Conservation (phyloP, 805 yeast species). For the Torulaspora delbrueckii region DNA sequence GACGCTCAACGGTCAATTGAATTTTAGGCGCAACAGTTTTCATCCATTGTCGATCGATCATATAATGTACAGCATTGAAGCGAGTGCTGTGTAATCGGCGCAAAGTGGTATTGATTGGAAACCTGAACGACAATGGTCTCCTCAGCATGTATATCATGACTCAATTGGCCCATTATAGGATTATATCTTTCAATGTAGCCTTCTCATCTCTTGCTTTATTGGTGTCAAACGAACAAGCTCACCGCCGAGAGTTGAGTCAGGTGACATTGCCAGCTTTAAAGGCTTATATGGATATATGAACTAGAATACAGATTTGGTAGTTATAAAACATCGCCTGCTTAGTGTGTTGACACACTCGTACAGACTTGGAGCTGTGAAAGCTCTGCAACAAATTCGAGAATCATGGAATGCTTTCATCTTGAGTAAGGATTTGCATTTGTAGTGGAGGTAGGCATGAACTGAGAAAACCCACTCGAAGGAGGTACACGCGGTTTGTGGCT, state of each 20-base stretch:
- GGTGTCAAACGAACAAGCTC: not conserved
- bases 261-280: not conserved
- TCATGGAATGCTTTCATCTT: slow-evolving; percentile 1
- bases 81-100: not conserved
- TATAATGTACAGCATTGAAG: not conserved
- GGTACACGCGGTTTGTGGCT: slow-evolving; percentile 15
- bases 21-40: not conserved
- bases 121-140: not conserved
- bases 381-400: not conserved
- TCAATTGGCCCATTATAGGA: not conserved
- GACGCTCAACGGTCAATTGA: not conserved
- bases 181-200: not conserved
- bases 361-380: not conserved
- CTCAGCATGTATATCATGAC: not conserved
- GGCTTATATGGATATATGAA: not conserved
- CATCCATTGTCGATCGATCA: slow-evolving; percentile 2
- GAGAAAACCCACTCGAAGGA: slow-evolving; percentile 31
- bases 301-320: slow-evolving; percentile 5
- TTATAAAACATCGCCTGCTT: not conserved
- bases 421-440: slow-evolving; percentile 29
- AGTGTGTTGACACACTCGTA: not conserved
- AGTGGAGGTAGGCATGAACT: slow-evolving; percentile 29
- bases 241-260: slow-evolving; percentile 1
- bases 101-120: slow-evolving; percentile 1
- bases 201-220: not conserved